These are phyloP conservation scores for Tricholoma bakamatsutake DNA, from an alignment of 768 basidiomycete species.

Conservation along the genomic window DNA sequence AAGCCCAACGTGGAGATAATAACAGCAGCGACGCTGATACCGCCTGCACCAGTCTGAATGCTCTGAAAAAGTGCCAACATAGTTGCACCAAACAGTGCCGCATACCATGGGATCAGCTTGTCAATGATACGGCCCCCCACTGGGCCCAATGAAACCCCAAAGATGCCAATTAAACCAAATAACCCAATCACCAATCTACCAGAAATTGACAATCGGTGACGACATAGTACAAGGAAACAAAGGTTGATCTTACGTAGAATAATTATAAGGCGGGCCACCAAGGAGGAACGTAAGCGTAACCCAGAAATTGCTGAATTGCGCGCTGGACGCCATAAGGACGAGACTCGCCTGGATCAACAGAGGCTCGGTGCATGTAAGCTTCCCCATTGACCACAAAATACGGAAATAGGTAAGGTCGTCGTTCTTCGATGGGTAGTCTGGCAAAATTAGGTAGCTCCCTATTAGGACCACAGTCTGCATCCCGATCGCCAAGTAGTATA, in stretches of 20 bases:
- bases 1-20: conserved; percentile 63
- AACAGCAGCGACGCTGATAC: conserved; percentile 64
- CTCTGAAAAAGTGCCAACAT: conserved; percentile 45
- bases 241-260: conserved; percentile 50
- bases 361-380: conserved; percentile 73
- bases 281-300: conserved; percentile 80
- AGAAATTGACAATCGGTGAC: not conserved
- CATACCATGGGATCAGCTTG: conserved; percentile 71
- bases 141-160: conserved; percentile 66
- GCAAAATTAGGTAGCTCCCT: conserved; percentile 60
- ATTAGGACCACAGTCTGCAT: conserved; percentile 55
- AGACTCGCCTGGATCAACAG: conserved; percentile 63
- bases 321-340: conserved; percentile 57
- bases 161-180: conserved; percentile 69
- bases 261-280: conserved; percentile 68
- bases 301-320: conserved; percentile 58
- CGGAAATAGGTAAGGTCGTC: conserved; percentile 55
- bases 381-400: conserved; percentile 73
- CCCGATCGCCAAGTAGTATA: conserved; percentile 75
- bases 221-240: not conserved
- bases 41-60: conserved; percentile 66
- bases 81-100: conserved; percentile 51
- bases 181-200: conserved; percentile 55
- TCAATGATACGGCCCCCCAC: conserved; percentile 67
- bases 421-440: conserved; percentile 82